These are phyloP conservation scores for Silybum marianum DNA, from an alignment of 129 eudicot genomes.

Conservation along the genomic window DNA sequence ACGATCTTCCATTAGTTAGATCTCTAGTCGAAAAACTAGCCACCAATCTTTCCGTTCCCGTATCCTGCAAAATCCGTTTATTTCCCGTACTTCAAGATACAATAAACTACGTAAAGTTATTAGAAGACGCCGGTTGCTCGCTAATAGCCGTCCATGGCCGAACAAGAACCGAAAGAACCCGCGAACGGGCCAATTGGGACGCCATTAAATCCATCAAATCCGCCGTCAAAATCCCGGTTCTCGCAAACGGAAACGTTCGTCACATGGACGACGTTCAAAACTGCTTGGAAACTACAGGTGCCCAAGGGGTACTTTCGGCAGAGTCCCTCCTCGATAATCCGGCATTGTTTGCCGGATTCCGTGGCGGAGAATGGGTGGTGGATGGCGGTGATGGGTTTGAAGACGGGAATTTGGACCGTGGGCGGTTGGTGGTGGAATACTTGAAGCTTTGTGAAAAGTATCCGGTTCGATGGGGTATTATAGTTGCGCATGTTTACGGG, in stretches of 20 bases:
- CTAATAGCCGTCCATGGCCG: constrained; percentile 96
- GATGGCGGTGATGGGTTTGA: constrained; percentile 40
- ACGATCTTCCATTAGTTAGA: constrained; percentile 85
- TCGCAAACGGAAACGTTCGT: constrained; percentile 88
- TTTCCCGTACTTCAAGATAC: constrained; percentile 83
- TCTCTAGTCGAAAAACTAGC: constrained; percentile 83
- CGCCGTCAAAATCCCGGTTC: constrained; percentile 78
- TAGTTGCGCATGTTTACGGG: constrained; percentile 70
- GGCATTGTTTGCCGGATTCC: constrained; percentile 84
- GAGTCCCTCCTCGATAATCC: constrained; percentile 94
- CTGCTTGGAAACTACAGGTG: constrained; percentile 68
- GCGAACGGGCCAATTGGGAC: constrained; percentile 76
- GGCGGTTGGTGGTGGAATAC: constrained; percentile 65
- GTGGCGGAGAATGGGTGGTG: constrained; percentile 66
- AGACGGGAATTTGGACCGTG: constrained; percentile 70
- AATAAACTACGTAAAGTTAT: constrained; percentile 67
- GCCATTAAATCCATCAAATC: constrained; percentile 75
- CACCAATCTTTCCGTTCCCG: constrained; percentile 67
- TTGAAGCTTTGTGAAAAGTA: constrained; percentile 81
- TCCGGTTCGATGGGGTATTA: constrained; percentile 88
- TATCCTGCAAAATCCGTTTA: constrained; percentile 89
- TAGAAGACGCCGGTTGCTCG: constrained; percentile 92
- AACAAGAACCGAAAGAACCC: constrained; percentile 87
- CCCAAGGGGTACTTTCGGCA: constrained; percentile 90
- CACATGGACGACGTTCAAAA: constrained; percentile 78